Percentiles rank a stretch among this genome's conserved stretches.
These are phyloP conservation scores for Penicillium flavigenum DNA, from an alignment of 495 filamentous ascomycete genomes.

Conservation along the genomic window DNA sequence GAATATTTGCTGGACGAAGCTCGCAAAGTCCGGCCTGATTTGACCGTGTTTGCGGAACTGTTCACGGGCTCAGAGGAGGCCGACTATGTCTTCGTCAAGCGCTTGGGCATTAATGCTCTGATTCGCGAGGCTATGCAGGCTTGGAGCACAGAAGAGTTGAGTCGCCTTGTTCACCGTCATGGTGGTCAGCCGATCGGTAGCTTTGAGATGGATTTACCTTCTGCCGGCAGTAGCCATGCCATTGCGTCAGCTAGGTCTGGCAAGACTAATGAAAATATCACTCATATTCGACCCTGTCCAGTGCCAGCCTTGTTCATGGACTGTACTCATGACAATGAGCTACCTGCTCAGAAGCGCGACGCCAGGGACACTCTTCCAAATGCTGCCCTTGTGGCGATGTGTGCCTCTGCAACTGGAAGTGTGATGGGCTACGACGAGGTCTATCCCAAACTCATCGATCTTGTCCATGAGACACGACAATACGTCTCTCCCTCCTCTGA, in stretches of 20 bases:
- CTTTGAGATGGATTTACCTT: slow-evolving; percentile 74
- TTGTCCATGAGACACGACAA: slow-evolving; percentile 80
- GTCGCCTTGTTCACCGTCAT: slow-evolving; percentile 89
- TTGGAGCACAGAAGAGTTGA: slow-evolving; percentile 91
- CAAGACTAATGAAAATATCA: slow-evolving; percentile 57
- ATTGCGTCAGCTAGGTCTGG: slow-evolving; percentile 44
- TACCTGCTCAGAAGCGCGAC: slow-evolving; percentile 92
- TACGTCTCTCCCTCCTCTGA: slow-evolving; percentile 75
- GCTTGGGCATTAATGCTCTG: slow-evolving; percentile 82
- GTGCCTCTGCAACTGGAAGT: slow-evolving; percentile 86
- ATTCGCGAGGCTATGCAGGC: slow-evolving; percentile 98
- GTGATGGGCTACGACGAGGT: slow-evolving; percentile 99
- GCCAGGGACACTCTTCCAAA: slow-evolving; percentile 95
- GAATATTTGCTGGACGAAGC: slow-evolving; percentile 94
- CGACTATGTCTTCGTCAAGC: slow-evolving; percentile 93
- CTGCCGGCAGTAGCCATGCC: slow-evolving; percentile 40
- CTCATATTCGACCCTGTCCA: slow-evolving; percentile 72
- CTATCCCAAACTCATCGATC: slow-evolving; percentile 86
- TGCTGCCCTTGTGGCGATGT: slow-evolving; percentile 92
- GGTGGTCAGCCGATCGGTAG: slow-evolving; percentile 93
- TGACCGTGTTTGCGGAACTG: slow-evolving; percentile 92
- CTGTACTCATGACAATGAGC: slow-evolving; percentile 98
- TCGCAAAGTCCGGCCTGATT: slow-evolving; percentile 78
- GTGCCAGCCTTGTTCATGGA: slow-evolving; percentile 98
- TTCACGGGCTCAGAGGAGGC: slow-evolving; percentile 95